Evolutionary conservation across 2,329 filamentous ascomycete species (phyloP).

Genomic region (Teratosphaeria nubilosa): DNA sequence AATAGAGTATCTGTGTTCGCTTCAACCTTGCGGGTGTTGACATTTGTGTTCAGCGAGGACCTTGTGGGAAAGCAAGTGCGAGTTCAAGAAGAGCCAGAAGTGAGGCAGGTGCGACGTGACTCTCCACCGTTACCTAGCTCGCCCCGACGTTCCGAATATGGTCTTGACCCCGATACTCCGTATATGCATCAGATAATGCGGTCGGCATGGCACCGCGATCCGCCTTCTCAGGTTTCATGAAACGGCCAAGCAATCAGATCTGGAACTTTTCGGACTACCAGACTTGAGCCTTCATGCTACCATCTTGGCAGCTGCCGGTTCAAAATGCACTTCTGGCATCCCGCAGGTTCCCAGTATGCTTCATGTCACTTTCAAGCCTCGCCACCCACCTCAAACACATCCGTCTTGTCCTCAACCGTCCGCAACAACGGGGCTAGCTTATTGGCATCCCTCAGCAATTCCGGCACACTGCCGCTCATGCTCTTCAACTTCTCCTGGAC

Average conservation of each 20-base stretch:
- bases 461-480: conserved; percentile 70
- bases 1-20: background rate
- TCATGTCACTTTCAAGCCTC: background rate
- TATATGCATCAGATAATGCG: too few relatives aligned
- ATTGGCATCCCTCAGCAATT: conserved; percentile 73
- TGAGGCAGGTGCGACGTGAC: background rate
- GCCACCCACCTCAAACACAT: conserved; percentile 57
- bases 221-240: background rate
- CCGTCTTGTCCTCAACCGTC: conserved; percentile 72
- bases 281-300: background rate
- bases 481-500: conserved; percentile 51
- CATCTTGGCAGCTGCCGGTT: background rate
- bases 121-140: too few relatives aligned
- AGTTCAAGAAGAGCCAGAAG: background rate
- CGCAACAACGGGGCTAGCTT: conserved; percentile 67
- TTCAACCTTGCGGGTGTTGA: too few relatives aligned
- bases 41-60: background rate
- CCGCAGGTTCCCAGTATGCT: background rate
- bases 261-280: background rate
- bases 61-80: background rate
- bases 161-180: too few relatives aligned
- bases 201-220: too few relatives aligned
- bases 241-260: background rate
- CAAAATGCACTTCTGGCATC: background rate
- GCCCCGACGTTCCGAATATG: too few relatives aligned